phyloP scores from a whole-genome alignment of 1,139 yeast species.

The Wickerhamiella infanticola region DNA sequence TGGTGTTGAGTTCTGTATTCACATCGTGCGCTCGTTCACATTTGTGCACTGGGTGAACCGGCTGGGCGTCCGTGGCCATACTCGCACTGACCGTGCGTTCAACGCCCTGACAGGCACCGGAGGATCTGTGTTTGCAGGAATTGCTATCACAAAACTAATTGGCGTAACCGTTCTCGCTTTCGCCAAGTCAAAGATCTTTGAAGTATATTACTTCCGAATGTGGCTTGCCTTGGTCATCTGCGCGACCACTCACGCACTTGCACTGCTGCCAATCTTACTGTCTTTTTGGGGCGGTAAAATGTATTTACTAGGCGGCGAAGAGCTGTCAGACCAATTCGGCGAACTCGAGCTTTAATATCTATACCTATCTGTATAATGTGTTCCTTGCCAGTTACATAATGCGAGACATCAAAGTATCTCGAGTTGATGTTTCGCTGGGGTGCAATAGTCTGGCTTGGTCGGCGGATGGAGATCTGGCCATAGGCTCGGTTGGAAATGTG shows the following conservation, averaged over 20 bases:
- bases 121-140: conserved; percentile 78
- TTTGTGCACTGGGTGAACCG: conserved; percentile 23
- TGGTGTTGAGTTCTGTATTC: conserved; percentile 86
- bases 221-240: conserved; percentile 72
- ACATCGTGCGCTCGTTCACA: conserved; percentile 66
- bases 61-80: conserved; percentile 15
- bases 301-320: conserved; percentile 26
- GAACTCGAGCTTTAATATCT: conserved; percentile 17
- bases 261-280: conserved; percentile 61
- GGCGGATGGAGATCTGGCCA: conserved; percentile 2
- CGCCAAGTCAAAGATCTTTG: conserved; percentile 74
- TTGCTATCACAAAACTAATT: conserved; percentile 72
- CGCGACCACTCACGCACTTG: conserved; percentile 65
- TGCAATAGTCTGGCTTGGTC: conserved; percentile 2
- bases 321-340: conserved; percentile 54
- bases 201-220: conserved; percentile 86
- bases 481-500: background rate
- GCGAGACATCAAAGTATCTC: conserved; percentile 3
- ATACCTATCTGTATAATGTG: background rate
- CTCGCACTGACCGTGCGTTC: conserved; percentile 29
- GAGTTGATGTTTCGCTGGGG: conserved; percentile 2
- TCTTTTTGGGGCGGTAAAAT: conserved; percentile 48
- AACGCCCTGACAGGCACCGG: conserved; percentile 64
- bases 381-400: background rate
- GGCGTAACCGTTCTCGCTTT: conserved; percentile 81